Percentiles rank a stretch among this genome's conserved stretches.
These are phyloP conservation scores for Stramenopiles sp. DNA, from an alignment of 352 stramenopile species.

Conservation along the genomic window DNA sequence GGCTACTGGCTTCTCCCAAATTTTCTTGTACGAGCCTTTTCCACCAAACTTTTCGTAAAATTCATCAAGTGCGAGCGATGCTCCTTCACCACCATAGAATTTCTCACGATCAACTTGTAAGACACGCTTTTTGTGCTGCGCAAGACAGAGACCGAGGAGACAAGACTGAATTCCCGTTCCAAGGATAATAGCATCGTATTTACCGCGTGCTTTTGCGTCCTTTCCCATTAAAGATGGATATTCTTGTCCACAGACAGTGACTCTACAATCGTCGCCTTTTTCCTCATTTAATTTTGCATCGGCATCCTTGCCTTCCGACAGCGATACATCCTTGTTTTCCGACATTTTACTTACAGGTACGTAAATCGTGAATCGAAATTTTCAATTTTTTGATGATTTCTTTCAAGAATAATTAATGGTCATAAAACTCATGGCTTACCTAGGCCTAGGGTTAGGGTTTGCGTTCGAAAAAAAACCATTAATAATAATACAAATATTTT, in stretches of 20 bases:
- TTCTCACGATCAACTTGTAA: constrained; percentile 83
- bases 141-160: constrained; percentile 79
- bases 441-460: too few species aligned
- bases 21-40: background rate
- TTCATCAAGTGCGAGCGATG: constrained; percentile 87
- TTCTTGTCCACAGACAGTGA: constrained; percentile 15
- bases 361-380: too few species aligned
- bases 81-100: constrained; percentile 89
- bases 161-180: constrained; percentile 96
- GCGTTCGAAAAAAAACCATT: too few species aligned
- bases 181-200: constrained; percentile 98
- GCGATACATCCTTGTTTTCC: too few species aligned
- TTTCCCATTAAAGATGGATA: constrained; percentile 35
- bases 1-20: constrained; percentile 12
- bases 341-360: too few species aligned
- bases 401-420: too few species aligned
- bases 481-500: too few species aligned
- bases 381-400: too few species aligned
- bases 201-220: constrained; percentile 89
- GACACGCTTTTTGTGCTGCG: constrained; percentile 21
- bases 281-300: background rate
- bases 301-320: background rate
- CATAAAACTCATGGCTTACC: too few species aligned
- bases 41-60: constrained; percentile 64
- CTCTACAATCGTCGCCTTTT: constrained; percentile 4